Base-by-base conservation (phyloP, 345 rosid species). In the Excoecaria cochinchinensis region DNA sequence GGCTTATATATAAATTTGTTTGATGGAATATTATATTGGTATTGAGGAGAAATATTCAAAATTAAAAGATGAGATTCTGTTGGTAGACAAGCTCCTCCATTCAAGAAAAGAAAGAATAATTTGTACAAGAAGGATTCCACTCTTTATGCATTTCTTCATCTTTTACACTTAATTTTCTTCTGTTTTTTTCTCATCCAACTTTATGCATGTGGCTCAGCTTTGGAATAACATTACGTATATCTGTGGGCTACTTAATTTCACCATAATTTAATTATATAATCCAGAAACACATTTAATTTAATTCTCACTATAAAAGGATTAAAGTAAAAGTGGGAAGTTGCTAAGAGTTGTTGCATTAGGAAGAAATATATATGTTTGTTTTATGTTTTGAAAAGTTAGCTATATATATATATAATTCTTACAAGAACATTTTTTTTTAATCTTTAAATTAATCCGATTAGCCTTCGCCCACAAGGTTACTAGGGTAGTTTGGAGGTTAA, bases 141-240 rank as follows among this genome's bases (percentile, higher is more conserved):
- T 80, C 36, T 85, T 73, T 76, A 70, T 75, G 77, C 8, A 21
- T n/a, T 24, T 55, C 21, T 57, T 76, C 75, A 61, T 79, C 84
- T 80, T 77, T 70, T 39, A 44, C 73, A 57, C 70, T 56, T 42
- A 10, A 4, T 65, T 51, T 78, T 61, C 21, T 21, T 68, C 3
- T 67, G 57, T 39, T 8, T 42, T 57, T 58, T 64, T 71, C 56
- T 57, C 42, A 50, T 71, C 51, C 50, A 55, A 57, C 59, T 70
- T 78, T 74, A 70, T 66, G 3, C 14, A 15, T 9, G 67, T 57
- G 73, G 72, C 36, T 70, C 82, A 59, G 4, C 12, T 50, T 16
- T n/a, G 31, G 72, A 56, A 71, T 38, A 59, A 72, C 17, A 69
- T 36, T 53, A 36, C 17, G n/a, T 5, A 60, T 75, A 60, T 75